These are phyloP conservation scores for Craterostigma plantagineum DNA, from an alignment of 257 asterid genomes.

Conservation along the genomic window DNA sequence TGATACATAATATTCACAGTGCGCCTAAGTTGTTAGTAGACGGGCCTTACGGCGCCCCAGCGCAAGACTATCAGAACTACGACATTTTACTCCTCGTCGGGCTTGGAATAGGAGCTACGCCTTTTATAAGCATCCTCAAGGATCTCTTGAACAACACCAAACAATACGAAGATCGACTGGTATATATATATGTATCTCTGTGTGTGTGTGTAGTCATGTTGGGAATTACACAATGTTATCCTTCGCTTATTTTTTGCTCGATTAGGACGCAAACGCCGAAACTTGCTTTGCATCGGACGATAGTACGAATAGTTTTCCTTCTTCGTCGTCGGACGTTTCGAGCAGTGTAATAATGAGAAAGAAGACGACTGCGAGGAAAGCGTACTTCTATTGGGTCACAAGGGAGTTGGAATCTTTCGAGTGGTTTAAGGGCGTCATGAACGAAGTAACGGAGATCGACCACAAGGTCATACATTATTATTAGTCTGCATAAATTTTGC, in stretches of 20 bases:
- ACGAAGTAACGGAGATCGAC: slow-evolving; percentile 81
- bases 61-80: slow-evolving; percentile 72
- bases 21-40: slow-evolving; percentile 83
- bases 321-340: slow-evolving; percentile 13
- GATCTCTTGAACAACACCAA: slow-evolving; percentile 62
- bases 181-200: too few relatives aligned
- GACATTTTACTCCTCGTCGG: slow-evolving; percentile 88
- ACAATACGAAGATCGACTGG: slow-evolving; percentile 76
- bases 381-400: slow-evolving; percentile 95
- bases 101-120: slow-evolving; percentile 94
- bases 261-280: slow-evolving; percentile 70
- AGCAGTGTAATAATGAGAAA: slow-evolving; percentile 37
- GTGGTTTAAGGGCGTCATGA: slow-evolving; percentile 95
- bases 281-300: slow-evolving; percentile 44
- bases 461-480: too few relatives aligned
- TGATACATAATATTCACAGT: slow-evolving; percentile 27
- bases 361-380: slow-evolving; percentile 68
- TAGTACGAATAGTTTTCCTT: slow-evolving; percentile 17
- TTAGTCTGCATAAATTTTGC: too few relatives aligned
- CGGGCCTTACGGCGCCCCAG: slow-evolving; percentile 98
- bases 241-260: too few relatives aligned
- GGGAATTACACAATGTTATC: too few relatives aligned
- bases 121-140: slow-evolving; percentile 81
- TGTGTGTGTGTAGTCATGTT: too few relatives aligned
- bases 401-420: slow-evolving; percentile 93